These are phyloP conservation scores for Fomitopsis pinicola DNA, from an alignment of 1,284 basidiomycete species.

Conservation along the genomic window DNA sequence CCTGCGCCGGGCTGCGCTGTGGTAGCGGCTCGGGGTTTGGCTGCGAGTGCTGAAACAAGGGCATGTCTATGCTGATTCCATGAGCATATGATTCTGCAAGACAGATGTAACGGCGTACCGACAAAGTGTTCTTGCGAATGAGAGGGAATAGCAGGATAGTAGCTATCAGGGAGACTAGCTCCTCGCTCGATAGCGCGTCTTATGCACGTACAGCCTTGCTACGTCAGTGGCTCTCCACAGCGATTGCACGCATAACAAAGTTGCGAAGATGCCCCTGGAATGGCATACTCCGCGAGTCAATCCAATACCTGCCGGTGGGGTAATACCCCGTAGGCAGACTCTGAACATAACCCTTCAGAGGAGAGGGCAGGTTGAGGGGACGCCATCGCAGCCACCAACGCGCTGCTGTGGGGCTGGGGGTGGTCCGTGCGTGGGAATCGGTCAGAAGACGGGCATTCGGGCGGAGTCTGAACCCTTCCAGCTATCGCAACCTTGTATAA, in stretches of 20 bases:
- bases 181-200: not conserved
- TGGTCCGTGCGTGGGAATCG: slow-evolving; percentile 47
- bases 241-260: not conserved
- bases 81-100: not conserved
- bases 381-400: not conserved
- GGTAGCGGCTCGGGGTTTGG: slow-evolving; percentile 13
- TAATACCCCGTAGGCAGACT: too few species aligned
- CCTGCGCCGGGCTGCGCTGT: slow-evolving; percentile 2
- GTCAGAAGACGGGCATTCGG: slow-evolving; percentile 28
- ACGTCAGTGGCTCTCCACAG: slow-evolving; percentile 14
- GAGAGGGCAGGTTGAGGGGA: too few species aligned
- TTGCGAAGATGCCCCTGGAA: not conserved
- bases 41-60: slow-evolving; percentile 13
- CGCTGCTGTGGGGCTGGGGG: not conserved
- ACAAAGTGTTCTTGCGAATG: not conserved
- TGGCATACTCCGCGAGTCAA: not conserved
- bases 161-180: not conserved
- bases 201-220: not conserved
- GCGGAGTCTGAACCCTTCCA: slow-evolving; percentile 36
- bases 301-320: not conserved
- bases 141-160: not conserved
- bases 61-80: slow-evolving; percentile 10
- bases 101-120: not conserved
- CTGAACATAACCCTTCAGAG: too few species aligned
- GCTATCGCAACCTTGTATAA: slow-evolving; percentile 46